phyloP scores from a whole-genome alignment of 1,284 basidiomycete species.

The Leccinum pachyderme region DNA sequence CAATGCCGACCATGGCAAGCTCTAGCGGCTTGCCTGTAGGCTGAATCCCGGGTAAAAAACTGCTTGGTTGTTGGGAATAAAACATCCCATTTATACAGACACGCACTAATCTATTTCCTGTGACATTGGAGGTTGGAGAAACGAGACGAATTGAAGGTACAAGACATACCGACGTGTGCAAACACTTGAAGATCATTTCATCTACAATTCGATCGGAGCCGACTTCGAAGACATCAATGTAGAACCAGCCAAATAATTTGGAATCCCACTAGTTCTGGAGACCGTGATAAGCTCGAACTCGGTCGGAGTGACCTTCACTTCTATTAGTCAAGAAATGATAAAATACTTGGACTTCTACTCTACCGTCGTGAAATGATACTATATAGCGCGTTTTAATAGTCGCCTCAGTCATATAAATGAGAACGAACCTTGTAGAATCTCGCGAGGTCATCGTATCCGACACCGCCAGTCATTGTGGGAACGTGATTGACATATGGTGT shows the following conservation, averaged over 20 bases:
- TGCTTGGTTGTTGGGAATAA: constrained; percentile 7
- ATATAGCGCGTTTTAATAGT: neutral
- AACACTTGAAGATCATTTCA: constrained; percentile 48
- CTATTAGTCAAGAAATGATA: constrained; percentile 3
- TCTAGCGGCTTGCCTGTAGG: constrained; percentile 45
- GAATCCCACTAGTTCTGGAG: constrained; percentile 40
- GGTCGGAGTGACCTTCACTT: constrained; percentile 39
- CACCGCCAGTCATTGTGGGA: constrained; percentile 46
- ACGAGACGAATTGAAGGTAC: neutral
- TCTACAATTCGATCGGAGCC: constrained; percentile 47
- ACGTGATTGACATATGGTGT: constrained; percentile 50
- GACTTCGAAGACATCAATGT: constrained; percentile 27
- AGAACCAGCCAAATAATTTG: neutral
- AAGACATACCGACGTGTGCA: constrained; percentile 39
- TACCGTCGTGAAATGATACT: constrained; percentile 44
- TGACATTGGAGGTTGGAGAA: constrained; percentile 4
- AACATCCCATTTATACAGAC: neutral
- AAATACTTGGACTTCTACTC: constrained; percentile 1
- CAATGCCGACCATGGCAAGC: constrained; percentile 49
- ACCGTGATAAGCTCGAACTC: constrained; percentile 43
- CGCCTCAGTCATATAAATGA: neutral
- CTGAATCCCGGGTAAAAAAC: constrained; percentile 44
- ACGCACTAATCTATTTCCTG: constrained; percentile 49
- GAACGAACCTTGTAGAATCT: constrained; percentile 44
- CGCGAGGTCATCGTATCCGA: constrained; percentile 40